Evolutionary conservation across 1,139 yeast genomes (phyloP).

Genomic region (Pichia sp.): DNA sequence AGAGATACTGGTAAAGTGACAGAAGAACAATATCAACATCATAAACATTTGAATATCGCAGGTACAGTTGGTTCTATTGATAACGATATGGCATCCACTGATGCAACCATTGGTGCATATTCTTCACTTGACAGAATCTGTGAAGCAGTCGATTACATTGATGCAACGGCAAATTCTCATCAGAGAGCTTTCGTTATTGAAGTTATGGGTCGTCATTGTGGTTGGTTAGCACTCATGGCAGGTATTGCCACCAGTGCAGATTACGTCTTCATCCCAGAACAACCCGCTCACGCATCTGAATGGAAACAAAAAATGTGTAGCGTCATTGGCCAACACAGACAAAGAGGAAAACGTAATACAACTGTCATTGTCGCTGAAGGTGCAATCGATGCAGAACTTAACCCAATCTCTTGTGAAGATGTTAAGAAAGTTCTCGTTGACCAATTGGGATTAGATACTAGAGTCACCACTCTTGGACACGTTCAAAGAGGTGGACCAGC

Average conservation of each 20-base stretch:
- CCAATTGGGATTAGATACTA: slow-evolving; percentile 61
- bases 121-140: slow-evolving; percentile 72
- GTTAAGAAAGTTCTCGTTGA: slow-evolving; percentile 66
- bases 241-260: slow-evolving; percentile 81
- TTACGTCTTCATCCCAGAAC: slow-evolving; percentile 73
- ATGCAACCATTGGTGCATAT: slow-evolving; percentile 76
- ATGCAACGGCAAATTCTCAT: slow-evolving; percentile 79
- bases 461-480: slow-evolving; percentile 75
- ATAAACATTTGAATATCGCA: slow-evolving; percentile 58
- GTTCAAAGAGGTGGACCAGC: slow-evolving; percentile 88
- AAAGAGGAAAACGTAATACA: slow-evolving; percentile 68
- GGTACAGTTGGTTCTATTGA: slow-evolving; percentile 81
- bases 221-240: slow-evolving; percentile 81
- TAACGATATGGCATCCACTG: slow-evolving; percentile 79
- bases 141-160: slow-evolving; percentile 73
- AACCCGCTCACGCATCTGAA: slow-evolving; percentile 53
- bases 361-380: slow-evolving; percentile 83
- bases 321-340: slow-evolving; percentile 60
- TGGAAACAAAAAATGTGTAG: slow-evolving; percentile 65
- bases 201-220: slow-evolving; percentile 90
- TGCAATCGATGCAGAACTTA: slow-evolving; percentile 60
- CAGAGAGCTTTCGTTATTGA: slow-evolving; percentile 79
- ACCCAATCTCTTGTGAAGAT: slow-evolving; percentile 57
- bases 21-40: slow-evolving; percentile 42
- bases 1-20: slow-evolving; percentile 43